Evolutionary conservation across 495 filamentous ascomycete species (phyloP).

Genomic region (Chaetomium cochliodes): DNA sequence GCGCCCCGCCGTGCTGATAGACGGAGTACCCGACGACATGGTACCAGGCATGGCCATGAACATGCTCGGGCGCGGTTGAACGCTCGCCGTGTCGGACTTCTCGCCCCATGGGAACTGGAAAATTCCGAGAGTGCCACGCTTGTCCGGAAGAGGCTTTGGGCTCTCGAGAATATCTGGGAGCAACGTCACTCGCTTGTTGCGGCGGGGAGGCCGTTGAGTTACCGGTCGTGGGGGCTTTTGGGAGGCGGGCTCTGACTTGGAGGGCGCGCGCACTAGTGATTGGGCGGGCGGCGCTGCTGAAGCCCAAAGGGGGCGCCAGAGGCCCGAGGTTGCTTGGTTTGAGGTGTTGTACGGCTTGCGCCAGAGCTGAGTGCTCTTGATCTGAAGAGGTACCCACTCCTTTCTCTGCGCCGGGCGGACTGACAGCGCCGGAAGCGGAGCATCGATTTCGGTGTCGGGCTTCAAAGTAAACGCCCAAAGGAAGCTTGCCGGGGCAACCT

Average conservation of each 20-base stretch:
- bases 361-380: constrained; percentile 45
- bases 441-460: constrained; percentile 17
- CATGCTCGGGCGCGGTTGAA: constrained; percentile 37
- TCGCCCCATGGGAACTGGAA: constrained; percentile 61
- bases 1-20: constrained; percentile 30
- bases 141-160: constrained; percentile 52
- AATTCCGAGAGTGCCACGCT: constrained; percentile 53
- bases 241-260: constrained; percentile 22
- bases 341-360: constrained; percentile 35
- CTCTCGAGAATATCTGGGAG: constrained; percentile 58
- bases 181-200: constrained; percentile 50
- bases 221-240: constrained; percentile 40
- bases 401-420: constrained; percentile 39
- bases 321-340: constrained; percentile 28
- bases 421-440: constrained; percentile 31
- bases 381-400: constrained; percentile 32
- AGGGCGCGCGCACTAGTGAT: constrained; percentile 17
- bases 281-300: constrained; percentile 43
- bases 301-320: constrained; percentile 41
- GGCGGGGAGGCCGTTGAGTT: constrained; percentile 49
- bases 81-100: constrained; percentile 49
- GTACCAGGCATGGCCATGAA: constrained; percentile 49
- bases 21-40: constrained; percentile 44
- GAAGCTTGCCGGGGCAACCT: constrained; percentile 6
- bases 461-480: constrained; percentile 23